Percentiles rank a stretch among this genome's conserved stretches.
Conservation (phyloP, 331 rosid species). For the Acacia pycnantha region DNA sequence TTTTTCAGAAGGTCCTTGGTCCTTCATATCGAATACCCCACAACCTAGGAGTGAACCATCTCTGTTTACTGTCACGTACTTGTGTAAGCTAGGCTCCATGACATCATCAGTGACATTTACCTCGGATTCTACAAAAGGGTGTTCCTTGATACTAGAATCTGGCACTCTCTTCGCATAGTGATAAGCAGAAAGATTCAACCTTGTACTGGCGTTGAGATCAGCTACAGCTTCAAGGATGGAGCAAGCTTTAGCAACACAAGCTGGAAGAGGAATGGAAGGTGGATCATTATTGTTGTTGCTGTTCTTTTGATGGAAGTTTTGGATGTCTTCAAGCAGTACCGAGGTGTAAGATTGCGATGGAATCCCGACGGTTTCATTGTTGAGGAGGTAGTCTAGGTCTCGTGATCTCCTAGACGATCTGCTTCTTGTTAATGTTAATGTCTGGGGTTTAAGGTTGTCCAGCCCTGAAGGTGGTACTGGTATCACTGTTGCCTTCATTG, state of each 20-base stretch:
- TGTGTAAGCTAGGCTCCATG: slow-evolving; percentile 80
- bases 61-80: slow-evolving; percentile 69
- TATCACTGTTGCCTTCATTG: slow-evolving; percentile 30
- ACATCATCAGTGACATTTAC: slow-evolving; percentile 61
- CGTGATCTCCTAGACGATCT: slow-evolving; percentile 79
- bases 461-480: slow-evolving; percentile 20
- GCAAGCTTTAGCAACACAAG: slow-evolving; percentile 88
- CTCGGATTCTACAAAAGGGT: slow-evolving; percentile 75
- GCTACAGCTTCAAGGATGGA: slow-evolving; percentile 94
- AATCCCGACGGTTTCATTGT: slow-evolving; percentile 43
- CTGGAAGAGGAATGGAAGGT: slow-evolving; percentile 67
- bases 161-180: slow-evolving; percentile 34
- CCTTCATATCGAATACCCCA: slow-evolving; percentile 45
- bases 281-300: slow-evolving; percentile 34
- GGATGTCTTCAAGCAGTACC: slow-evolving; percentile 80
- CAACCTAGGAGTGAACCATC: slow-evolving; percentile 21
- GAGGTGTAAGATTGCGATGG: slow-evolving; percentile 72
- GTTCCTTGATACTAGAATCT: slow-evolving; percentile 40
- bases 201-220: slow-evolving; percentile 70
- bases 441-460: slow-evolving; percentile 52
- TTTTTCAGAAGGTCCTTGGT: slow-evolving; percentile 76
- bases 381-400: slow-evolving; percentile 57
- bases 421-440: slow-evolving; percentile 57
- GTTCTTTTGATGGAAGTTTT: slow-evolving; percentile 86
- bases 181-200: slow-evolving; percentile 32